Conservation (phyloP, 2,329 filamentous ascomycete species). For the Basipetospora chlamydospora region DNA sequence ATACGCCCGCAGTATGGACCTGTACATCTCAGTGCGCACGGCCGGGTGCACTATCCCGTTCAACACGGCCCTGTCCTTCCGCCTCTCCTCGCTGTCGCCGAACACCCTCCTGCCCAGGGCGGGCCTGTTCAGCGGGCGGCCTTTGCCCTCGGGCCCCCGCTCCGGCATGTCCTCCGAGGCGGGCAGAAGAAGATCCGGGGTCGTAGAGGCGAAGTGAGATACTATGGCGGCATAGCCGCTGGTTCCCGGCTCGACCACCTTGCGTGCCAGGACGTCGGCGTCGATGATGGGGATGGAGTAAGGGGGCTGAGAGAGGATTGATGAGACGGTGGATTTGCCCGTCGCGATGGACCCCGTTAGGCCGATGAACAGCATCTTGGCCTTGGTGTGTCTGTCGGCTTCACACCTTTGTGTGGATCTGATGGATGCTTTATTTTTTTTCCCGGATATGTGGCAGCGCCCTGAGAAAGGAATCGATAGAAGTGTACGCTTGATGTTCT, state of each 20-base stretch:
- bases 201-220: conserved; percentile 63
- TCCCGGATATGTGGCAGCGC: too few species aligned
- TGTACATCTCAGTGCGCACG: conserved; percentile 71
- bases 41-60: conserved; percentile 90
- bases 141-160: conserved; percentile 42
- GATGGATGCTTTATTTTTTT: too few species aligned
- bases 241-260: conserved; percentile 89
- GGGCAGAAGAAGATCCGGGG: conserved; percentile 69
- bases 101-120: conserved; percentile 79
- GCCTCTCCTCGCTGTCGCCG: conserved; percentile 56
- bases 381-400: too few species aligned
- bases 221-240: conserved; percentile 72
- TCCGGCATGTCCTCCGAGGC: conserved; percentile 34
- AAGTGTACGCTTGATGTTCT: too few species aligned
- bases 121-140: conserved; percentile 68
- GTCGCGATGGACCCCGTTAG: conserved; percentile 96
- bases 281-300: conserved; percentile 86
- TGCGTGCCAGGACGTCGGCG: conserved; percentile 79
- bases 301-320: conserved; percentile 62
- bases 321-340: conserved; percentile 91
- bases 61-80: conserved; percentile 58
- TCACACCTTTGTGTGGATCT: too few species aligned
- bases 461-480: too few species aligned
- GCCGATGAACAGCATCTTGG: conserved; percentile 76
- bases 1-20: conserved; percentile 57